Base-by-base conservation (phyloP, 306 rosid species). In the Trifolium subterraneum region DNA sequence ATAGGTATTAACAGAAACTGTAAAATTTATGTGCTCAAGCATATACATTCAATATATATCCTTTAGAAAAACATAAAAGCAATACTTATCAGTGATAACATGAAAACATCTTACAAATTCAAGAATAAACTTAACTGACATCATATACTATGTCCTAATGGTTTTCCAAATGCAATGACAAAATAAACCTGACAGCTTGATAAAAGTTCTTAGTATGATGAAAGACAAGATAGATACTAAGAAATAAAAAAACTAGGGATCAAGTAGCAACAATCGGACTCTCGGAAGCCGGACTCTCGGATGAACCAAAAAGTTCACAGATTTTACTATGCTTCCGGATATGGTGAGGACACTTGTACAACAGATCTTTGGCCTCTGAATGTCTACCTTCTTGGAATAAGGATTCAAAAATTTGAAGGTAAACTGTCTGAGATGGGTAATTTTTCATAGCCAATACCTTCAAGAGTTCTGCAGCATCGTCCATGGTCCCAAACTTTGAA, bases 311-410 rank as follows among this genome's bases (percentile, higher is more conserved):
- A 51, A 92, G 90, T 47, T 84, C 79, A 69, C 70, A 52, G 23
- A 92, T 68, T 72, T 88, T 85, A 11, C 55, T 69, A 61, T 84
- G 89, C 27, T 67, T 71, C 47, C 92, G 87, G 22, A 92, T 83
- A 67, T 92, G 93, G 75, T 73, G 93, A 33, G 97, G 97, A 78
- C 97, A 90, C 80, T 85, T 84, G 69, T 69, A 85, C 78, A 90
- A 89, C 68, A 90, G 83, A 81, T 92, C 90, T 74, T 90, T 88
- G 65, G 92, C 97, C 82, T 90, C 97, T 38, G 72, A 75, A 61
- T 70, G 51, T 76, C 97, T 90, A 45, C 96, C 93, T 82, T 88
- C 96, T 15, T 62, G 64, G 20, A 92, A 86, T 78, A 89, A 90
- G 18, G 92, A 81, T 35, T 84, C 71, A 36, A 92, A 87, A 71